Base-by-base conservation (phyloP, 2,329 filamentous ascomycete species). In the Pseudopyrenochaeta lycopersici region DNA sequence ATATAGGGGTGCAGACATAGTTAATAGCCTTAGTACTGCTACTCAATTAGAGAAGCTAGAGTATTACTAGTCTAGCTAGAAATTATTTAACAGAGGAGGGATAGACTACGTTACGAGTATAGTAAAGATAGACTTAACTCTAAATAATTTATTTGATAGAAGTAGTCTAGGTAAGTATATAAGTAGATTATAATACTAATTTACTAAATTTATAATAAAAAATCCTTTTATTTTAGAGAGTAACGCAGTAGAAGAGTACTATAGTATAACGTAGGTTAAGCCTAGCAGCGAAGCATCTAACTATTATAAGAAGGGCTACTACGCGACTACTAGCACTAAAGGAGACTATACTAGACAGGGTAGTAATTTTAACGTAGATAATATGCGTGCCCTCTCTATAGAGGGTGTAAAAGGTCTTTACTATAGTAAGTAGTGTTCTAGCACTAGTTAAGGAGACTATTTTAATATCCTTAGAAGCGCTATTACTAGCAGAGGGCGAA, bases 131-230 rank as follows among this genome's bases (percentile, higher is more conserved):
- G 46, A 53, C 18, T 38, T 20, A 20, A 44, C 44, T 52, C n/a
- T 44, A 20, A 53, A 41, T 27, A 29, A 35, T 17, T 53, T 49
- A 23, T 32, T 53, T 21, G 18, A 39, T 17, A 23, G 49, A 53
- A 49, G 32, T 30, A 46, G 54, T 45, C 44, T 41, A 53, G 43
- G 54, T 49, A 49, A 49, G 54, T 43, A 35, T 56, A n/a, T 23
- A 27, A 49, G 39, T 49, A 15, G 32, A 56, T 53, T 41, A 36
- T 14, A 41, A 31, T 52, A 17, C 32, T 18, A 27, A 52, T 30
- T 52, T 31, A 39, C 42, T 38, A 40, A n/a, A 52, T 33, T 40
- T 4, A 2, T 11, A 18, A 20, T 45, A 52, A 41, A 46, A 32
- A 46, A 39, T 39, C 49, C 42, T 39, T 43, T 44, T 32, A 43